Evolutionary conservation across 129 eudicot genomes (phyloP).

Genomic region (Lactuca saligna): DNA sequence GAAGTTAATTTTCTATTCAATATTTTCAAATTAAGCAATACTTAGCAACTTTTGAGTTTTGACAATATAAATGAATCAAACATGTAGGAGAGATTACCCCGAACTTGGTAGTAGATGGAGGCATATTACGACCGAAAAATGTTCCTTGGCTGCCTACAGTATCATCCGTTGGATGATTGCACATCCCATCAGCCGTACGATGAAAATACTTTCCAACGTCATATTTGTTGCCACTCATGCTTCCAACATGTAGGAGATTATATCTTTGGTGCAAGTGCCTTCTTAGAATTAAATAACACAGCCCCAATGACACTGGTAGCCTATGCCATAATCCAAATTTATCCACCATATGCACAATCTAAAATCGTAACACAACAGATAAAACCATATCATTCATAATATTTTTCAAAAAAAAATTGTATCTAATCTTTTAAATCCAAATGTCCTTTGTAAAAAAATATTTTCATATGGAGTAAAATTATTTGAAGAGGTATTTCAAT

Average conservation of each 20-base stretch:
- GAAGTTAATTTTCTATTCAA: too few relatives aligned
- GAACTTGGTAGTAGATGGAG: conserved; percentile 41
- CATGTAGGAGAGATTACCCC: conserved; percentile 30
- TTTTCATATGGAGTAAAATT: not conserved
- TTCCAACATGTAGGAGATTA: conserved; percentile 50
- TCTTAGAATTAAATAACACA: conserved; percentile 44
- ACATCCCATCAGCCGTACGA: conserved; percentile 55
- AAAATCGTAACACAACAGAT: not conserved
- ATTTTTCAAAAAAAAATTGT: not conserved
- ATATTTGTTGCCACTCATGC: conserved; percentile 31
- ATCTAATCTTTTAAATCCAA: not conserved
- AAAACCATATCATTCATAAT: not conserved
- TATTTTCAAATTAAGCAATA: too few relatives aligned
- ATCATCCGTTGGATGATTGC: conserved; percentile 55
- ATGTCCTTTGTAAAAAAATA: not conserved
- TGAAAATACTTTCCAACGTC: conserved; percentile 38
- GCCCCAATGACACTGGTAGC: conserved; percentile 47
- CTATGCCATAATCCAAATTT: conserved; percentile 50
- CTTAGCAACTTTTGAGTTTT: too few relatives aligned
- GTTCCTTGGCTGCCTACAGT: conserved; percentile 54
- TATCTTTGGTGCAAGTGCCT: conserved; percentile 57
- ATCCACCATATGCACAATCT: conserved; percentile 57
- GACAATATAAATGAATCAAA: not conserved
- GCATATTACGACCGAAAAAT: conserved; percentile 58
- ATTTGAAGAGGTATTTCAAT: not conserved